Conservation (phyloP, 805 yeast genomes). For the Wickerhamomyces subpelliculosus region DNA sequence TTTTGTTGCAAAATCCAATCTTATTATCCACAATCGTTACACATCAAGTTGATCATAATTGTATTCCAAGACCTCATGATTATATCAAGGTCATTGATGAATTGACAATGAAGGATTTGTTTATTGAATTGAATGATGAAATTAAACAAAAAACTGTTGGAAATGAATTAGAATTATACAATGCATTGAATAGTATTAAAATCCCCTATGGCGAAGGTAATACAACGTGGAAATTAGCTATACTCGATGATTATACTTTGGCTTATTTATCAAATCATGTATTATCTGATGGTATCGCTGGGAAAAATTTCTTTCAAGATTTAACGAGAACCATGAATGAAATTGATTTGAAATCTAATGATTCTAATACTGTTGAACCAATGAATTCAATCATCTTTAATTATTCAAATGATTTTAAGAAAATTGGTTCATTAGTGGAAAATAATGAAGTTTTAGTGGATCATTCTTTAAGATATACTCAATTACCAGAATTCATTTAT, state of each 20-base stretch:
- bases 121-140: not conserved
- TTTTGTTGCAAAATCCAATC: slow-evolving; percentile 4
- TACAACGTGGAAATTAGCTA: not conserved
- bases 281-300: not conserved
- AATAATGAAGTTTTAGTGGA: too few species aligned
- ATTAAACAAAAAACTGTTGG: slow-evolving; percentile 1
- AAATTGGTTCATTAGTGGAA: too few species aligned
- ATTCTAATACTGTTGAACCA: not conserved
- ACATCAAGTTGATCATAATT: slow-evolving; percentile 7
- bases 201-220: not conserved
- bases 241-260: not conserved
- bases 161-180: not conserved
- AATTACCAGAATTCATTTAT: too few species aligned
- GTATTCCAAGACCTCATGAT: slow-evolving; percentile 3
- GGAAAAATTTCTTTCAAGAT: not conserved
- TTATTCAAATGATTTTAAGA: too few species aligned
- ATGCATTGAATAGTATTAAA: not conserved
- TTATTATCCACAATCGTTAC: slow-evolving; percentile 16
- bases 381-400: not conserved
- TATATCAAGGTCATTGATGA: not conserved
- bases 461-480: too few species aligned
- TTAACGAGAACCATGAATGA: too few species aligned
- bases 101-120: not conserved
- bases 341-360: too few species aligned
- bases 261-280: not conserved